Evolutionary conservation across 129 eudicot genomes (phyloP).

Genomic region (Flaveria trinervia): DNA sequence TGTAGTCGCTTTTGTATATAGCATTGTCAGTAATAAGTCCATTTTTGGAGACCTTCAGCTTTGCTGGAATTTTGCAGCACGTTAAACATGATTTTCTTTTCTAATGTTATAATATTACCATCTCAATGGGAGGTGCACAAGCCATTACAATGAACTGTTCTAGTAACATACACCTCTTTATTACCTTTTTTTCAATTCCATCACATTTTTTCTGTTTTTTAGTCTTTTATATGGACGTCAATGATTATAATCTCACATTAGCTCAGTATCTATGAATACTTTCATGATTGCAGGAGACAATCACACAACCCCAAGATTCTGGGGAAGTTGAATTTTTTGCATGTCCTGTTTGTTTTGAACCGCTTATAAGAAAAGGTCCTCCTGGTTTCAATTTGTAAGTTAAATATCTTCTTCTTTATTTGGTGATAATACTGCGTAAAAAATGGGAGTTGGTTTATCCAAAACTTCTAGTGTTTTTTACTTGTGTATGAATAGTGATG

Average conservation of each 20-base stretch:
- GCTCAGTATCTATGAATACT: not conserved
- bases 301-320: slow-evolving; percentile 37
- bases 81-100: not conserved
- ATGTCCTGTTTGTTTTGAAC: slow-evolving; percentile 91
- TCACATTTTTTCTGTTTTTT: not conserved
- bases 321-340: slow-evolving; percentile 61
- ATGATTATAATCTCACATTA: not conserved
- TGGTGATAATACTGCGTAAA: slow-evolving; percentile 10
- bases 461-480: not conserved
- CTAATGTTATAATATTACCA: not conserved
- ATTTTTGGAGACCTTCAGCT: no score
- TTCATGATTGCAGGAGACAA: slow-evolving; percentile 47
- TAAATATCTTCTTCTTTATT: not conserved
- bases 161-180: not conserved
- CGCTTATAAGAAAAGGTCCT: slow-evolving; percentile 89
- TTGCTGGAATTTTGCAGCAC: not conserved
- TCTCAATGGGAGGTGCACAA: not conserved
- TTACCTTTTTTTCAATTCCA: not conserved
- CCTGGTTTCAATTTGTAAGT: slow-evolving; percentile 95
- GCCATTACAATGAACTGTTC: not conserved
- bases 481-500: not conserved
- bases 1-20: no score
- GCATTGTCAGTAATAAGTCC: no score
- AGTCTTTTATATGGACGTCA: not conserved
- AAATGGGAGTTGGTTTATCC: not conserved